phyloP scores from a whole-genome alignment of 2,329 filamentous ascomycete genomes.

The Clarireedia paspali region DNA sequence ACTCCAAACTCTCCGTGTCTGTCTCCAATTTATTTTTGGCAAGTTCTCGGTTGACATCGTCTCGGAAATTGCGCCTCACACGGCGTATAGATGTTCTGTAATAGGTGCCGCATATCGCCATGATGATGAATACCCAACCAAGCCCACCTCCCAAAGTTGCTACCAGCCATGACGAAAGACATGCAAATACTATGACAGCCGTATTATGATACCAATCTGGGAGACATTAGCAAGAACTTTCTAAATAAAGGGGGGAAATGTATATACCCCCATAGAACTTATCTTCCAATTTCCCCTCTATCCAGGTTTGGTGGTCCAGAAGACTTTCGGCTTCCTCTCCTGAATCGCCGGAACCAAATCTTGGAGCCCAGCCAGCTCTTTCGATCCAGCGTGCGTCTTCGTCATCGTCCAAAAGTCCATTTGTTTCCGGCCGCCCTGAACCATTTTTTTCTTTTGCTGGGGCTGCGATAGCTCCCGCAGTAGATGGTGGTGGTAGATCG shows the following conservation, averaged over 20 bases:
- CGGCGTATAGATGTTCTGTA: constrained; percentile 92
- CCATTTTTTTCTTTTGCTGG: constrained; percentile 38
- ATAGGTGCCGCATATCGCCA: constrained; percentile 88
- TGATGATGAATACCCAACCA: constrained; percentile 87
- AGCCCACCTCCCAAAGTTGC: constrained; percentile 85
- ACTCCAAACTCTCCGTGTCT: constrained; percentile 88
- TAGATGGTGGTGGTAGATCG: constrained; percentile 69
- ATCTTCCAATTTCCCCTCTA: constrained; percentile 79
- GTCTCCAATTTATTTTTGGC: constrained; percentile 80
- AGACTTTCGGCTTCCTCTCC: constrained; percentile 54
- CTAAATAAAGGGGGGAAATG: background rate
- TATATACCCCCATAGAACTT: constrained; percentile 76
- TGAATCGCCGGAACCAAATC: constrained; percentile 63
- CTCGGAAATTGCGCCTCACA: constrained; percentile 89
- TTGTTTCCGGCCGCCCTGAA: constrained; percentile 39
- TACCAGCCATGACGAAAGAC: constrained; percentile 81
- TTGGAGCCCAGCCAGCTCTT: constrained; percentile 79
- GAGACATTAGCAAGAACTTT: constrained; percentile 12
- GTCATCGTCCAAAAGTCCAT: constrained; percentile 38
- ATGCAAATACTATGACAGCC: constrained; percentile 88
- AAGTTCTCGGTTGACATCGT: constrained; percentile 86
- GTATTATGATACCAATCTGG: constrained; percentile 97
- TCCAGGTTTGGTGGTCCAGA: constrained; percentile 79
- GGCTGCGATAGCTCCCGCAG: constrained; percentile 56
- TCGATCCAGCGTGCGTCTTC: constrained; percentile 43